Conservation (phyloP, 768 basidiomycete species). For the Amanita fuliginea region DNA sequence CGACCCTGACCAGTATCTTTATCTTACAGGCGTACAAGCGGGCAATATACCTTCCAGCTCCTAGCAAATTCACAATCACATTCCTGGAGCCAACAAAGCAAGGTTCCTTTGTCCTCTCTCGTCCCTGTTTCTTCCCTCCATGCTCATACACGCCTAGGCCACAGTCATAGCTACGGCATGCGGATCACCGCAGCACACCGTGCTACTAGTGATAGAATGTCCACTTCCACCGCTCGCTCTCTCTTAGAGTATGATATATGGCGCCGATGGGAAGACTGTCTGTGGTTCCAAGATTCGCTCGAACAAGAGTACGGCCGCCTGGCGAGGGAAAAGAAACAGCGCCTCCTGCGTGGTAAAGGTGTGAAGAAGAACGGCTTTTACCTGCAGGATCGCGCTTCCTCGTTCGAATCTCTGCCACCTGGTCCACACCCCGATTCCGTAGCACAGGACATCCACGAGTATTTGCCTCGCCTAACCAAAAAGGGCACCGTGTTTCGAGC, state of each 20-base stretch:
- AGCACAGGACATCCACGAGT: constrained; percentile 53
- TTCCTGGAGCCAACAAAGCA: constrained; percentile 49
- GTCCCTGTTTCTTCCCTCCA: neutral
- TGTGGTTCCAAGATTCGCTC: constrained; percentile 62
- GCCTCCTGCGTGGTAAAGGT: constrained; percentile 63
- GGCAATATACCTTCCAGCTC: constrained; percentile 49
- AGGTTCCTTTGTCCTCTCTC: constrained; percentile 22
- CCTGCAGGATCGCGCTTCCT: constrained; percentile 63
- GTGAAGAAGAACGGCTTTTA: constrained; percentile 66
- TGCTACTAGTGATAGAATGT: constrained; percentile 21
- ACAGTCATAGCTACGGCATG: constrained; percentile 50
- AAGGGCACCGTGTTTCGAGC: constrained; percentile 66
- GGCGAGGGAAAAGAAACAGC: constrained; percentile 56
- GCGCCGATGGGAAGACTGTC: constrained; percentile 76
- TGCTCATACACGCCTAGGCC: constrained; percentile 24
- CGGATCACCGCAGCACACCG: constrained; percentile 35
- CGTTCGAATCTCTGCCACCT: constrained; percentile 77
- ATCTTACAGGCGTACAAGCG: constrained; percentile 43
- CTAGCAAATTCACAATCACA: constrained; percentile 47
- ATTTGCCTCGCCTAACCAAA: constrained; percentile 59
- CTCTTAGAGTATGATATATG: constrained; percentile 58
- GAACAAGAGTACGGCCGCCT: constrained; percentile 54
- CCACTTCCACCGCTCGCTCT: constrained; percentile 25
- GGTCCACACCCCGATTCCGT: constrained; percentile 73
- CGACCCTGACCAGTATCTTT: neutral